phyloP scores from a whole-genome alignment of 768 basidiomycete genomes.

The Auricularia auricula-judae region DNA sequence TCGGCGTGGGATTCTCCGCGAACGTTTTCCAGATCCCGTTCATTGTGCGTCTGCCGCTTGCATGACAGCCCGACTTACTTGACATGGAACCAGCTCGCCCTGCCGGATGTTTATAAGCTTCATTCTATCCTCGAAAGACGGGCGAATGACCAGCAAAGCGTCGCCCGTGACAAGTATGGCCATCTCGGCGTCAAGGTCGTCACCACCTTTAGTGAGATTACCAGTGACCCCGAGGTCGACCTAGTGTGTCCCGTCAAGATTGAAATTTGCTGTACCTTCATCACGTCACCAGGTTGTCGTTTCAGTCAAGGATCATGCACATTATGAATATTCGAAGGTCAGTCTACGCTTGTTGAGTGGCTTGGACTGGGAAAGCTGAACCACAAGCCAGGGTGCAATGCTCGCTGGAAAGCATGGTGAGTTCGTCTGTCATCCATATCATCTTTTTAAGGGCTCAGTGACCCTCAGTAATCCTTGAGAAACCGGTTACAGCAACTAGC shows the following conservation, averaged over 20 bases:
- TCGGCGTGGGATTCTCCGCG: conserved; percentile 68
- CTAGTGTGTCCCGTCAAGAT: conserved; percentile 22
- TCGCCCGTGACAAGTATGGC: conserved; percentile 45
- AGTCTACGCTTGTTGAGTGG: background rate
- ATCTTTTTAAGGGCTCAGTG: background rate
- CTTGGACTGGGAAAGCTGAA: background rate
- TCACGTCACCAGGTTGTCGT: conserved; percentile 26
- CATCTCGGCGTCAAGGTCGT: conserved; percentile 39
- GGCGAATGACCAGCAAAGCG: conserved; percentile 26
- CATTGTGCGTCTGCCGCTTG: conserved; percentile 15
- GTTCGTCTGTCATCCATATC: background rate
- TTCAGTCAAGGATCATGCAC: conserved; percentile 63
- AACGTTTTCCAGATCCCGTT: conserved; percentile 28
- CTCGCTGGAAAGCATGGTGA: background rate
- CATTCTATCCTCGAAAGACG: conserved; percentile 65
- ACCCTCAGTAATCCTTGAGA: conserved; percentile 55
- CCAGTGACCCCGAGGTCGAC: conserved; percentile 54
- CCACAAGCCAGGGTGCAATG: background rate
- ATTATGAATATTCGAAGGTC: conserved; percentile 52
- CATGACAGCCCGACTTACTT: background rate
- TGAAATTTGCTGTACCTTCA: background rate
- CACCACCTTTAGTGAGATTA: conserved; percentile 46
- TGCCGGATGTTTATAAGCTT: conserved; percentile 61
- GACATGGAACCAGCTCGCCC: conserved; percentile 28
- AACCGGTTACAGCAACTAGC: conserved; percentile 57